These are phyloP conservation scores for Blumeria graminis DNA, from an alignment of 2,329 filamentous ascomycete species.

Conservation along the genomic window DNA sequence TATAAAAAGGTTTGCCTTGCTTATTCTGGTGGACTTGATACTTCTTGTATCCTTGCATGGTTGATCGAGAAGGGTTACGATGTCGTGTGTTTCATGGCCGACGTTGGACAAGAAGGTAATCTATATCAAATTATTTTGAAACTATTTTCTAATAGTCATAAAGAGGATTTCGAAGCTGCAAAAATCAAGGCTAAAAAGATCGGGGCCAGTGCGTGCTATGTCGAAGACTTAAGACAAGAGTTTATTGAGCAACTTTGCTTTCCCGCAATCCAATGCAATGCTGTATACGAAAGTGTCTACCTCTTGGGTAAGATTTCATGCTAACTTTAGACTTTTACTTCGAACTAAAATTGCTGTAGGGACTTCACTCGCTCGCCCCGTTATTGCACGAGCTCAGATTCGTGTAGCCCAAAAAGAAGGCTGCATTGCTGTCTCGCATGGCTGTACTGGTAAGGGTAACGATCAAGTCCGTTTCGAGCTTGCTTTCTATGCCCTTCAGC, in stretches of 20 bases:
- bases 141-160: slow-evolving; percentile 1
- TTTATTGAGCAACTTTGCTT: slow-evolving; percentile 57
- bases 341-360: slow-evolving; percentile 15
- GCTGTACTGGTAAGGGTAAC: slow-evolving; percentile 39
- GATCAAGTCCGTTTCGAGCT: slow-evolving; percentile 43
- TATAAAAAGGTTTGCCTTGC: slow-evolving; percentile 18
- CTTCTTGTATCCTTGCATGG: slow-evolving; percentile 21
- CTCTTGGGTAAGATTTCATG: slow-evolving; percentile 22
- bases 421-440: slow-evolving; percentile 22
- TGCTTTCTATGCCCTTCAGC: slow-evolving; percentile 35
- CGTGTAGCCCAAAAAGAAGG: slow-evolving; percentile 36
- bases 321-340: too few species aligned
- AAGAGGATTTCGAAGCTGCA: slow-evolving; percentile 48
- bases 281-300: slow-evolving; percentile 43
- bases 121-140: not conserved
- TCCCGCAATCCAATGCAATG: slow-evolving; percentile 52
- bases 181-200: slow-evolving; percentile 40
- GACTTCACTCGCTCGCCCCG: slow-evolving; percentile 40
- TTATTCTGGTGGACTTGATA: slow-evolving; percentile 22
- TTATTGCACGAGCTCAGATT: slow-evolving; percentile 39
- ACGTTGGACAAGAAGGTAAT: slow-evolving; percentile 43
- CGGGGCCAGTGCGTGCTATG: slow-evolving; percentile 16
- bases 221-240: slow-evolving; percentile 43
- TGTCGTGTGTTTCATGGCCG: slow-evolving; percentile 29
- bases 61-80: slow-evolving; percentile 26